Evolutionary conservation across 345 rosid species (phyloP).

Genomic region (Garcia nutans): DNA sequence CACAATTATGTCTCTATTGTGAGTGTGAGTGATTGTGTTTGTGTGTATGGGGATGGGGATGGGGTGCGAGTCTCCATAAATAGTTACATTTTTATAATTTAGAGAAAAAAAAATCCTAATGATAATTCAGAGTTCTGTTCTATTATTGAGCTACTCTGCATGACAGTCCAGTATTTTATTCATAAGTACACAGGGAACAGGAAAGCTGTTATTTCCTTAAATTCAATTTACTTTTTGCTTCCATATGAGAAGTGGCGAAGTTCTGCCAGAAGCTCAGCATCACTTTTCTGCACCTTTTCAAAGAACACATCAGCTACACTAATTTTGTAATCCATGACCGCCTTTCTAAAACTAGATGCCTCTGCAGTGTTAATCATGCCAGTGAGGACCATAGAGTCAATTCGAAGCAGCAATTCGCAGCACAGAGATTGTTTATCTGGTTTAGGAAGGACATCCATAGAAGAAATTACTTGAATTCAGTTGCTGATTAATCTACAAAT

Average conservation of each 20-base stretch:
- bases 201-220: background rate
- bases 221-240: constrained; percentile 48
- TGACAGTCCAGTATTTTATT: no score
- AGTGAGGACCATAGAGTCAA: constrained; percentile 72
- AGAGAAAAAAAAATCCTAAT: no score
- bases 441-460: constrained; percentile 17
- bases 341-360: constrained; percentile 60
- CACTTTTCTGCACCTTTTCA: constrained; percentile 46
- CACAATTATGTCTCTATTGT: background rate
- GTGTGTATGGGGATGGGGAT: background rate
- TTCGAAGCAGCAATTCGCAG: constrained; percentile 71
- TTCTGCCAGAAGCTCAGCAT: constrained; percentile 57
- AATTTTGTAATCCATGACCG: constrained; percentile 46
- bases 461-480: constrained; percentile 6
- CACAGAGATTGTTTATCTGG: constrained; percentile 51
- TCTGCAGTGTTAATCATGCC: constrained; percentile 51
- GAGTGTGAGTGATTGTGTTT: background rate
- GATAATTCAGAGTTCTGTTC: no score
- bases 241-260: constrained; percentile 47
- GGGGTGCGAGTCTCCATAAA: no score
- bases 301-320: constrained; percentile 46
- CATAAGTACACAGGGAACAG: background rate
- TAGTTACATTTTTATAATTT: no score
- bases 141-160: no score
- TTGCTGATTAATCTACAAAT: background rate